Percentiles rank a stretch among this genome's conserved stretches.
Evolutionary conservation across 2,329 filamentous ascomycete genomes (phyloP).

Genomic region (Penicillium sp.): DNA sequence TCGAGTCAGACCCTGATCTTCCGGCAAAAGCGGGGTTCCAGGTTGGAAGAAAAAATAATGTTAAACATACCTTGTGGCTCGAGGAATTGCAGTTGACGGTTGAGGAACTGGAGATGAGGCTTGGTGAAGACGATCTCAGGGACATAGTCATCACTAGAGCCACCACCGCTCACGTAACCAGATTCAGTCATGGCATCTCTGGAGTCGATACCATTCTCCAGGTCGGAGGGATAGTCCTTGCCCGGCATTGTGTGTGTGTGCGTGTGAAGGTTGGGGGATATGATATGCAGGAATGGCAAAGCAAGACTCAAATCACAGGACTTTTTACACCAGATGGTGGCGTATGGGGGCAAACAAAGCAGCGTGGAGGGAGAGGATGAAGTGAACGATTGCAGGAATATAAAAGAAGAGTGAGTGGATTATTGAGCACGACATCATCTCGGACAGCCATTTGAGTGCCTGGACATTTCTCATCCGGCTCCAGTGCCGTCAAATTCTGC

Average conservation of each 20-base stretch:
- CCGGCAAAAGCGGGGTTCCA: conserved; percentile 10
- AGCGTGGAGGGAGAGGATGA: conserved; percentile 23
- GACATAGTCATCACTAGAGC: conserved; percentile 66
- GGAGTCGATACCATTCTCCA: conserved; percentile 40
- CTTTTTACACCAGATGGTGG: conserved; percentile 14
- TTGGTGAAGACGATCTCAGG: conserved; percentile 85
- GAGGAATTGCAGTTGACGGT: conserved; percentile 84
- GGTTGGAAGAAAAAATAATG: conserved; percentile 12
- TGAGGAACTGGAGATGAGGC: conserved; percentile 87
- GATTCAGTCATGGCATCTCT: conserved; percentile 79
- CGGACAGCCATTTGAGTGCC: conserved; percentile 26
- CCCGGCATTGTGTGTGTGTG: conserved; percentile 43
- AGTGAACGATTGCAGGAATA: conserved; percentile 35
- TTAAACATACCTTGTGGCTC: conserved; percentile 71
- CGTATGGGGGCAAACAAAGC: conserved; percentile 15
- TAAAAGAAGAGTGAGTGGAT: conserved; percentile 36
- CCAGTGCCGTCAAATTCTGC: conserved; percentile 32
- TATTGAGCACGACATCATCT: conserved; percentile 41
- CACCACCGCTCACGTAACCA: conserved; percentile 70
- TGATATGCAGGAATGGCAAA: conserved; percentile 16
- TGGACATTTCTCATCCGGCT: conserved; percentile 32
- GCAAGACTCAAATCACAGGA: conserved; percentile 10
- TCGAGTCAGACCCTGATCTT: conserved; percentile 24
- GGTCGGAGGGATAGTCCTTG: conserved; percentile 47
- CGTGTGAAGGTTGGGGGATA: conserved; percentile 16